These are phyloP conservation scores for Turritis glabra DNA, from an alignment of 345 rosid species.

Conservation along the genomic window DNA sequence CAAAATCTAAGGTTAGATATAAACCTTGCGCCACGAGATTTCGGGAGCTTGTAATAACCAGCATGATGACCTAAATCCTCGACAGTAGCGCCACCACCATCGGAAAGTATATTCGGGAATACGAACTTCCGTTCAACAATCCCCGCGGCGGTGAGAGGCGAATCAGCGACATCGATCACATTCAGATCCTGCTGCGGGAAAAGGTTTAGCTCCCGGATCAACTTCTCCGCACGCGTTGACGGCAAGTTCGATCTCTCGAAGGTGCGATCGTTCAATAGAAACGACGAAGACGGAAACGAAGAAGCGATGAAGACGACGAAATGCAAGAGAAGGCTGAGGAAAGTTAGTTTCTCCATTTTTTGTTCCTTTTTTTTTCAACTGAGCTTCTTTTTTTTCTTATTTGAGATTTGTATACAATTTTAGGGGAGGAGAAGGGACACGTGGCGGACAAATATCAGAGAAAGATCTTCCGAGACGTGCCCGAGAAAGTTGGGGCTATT, in stretches of 20 bases:
- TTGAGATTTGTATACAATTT: neutral
- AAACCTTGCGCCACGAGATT: constrained; percentile 80
- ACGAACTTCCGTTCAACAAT: constrained; percentile 68
- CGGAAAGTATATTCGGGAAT: constrained; percentile 58
- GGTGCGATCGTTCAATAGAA: constrained; percentile 37
- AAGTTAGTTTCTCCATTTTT: constrained; percentile 46
- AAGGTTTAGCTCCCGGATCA: constrained; percentile 84
- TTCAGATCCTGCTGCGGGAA: constrained; percentile 73
- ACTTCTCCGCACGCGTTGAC: constrained; percentile 64
- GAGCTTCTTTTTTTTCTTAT: neutral
- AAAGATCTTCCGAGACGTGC: neutral
- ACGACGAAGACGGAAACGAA: constrained; percentile 33
- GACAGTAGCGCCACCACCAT: constrained; percentile 44
- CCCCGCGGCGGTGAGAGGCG: constrained; percentile 26
- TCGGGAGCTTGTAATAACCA: constrained; percentile 81
- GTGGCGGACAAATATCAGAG: neutral
- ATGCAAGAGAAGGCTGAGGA: constrained; percentile 30
- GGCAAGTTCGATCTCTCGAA: constrained; percentile 57
- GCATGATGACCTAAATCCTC: constrained; percentile 95
- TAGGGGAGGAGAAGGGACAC: neutral
- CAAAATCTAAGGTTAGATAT: neutral
- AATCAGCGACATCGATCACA: constrained; percentile 41
- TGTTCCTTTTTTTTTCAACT: neutral
- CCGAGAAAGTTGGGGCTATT: constrained; percentile 32
- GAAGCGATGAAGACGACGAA: constrained; percentile 33